Evolutionary conservation across 2,329 filamentous ascomycete genomes (phyloP).

Genomic region (Phoma sp.): DNA sequence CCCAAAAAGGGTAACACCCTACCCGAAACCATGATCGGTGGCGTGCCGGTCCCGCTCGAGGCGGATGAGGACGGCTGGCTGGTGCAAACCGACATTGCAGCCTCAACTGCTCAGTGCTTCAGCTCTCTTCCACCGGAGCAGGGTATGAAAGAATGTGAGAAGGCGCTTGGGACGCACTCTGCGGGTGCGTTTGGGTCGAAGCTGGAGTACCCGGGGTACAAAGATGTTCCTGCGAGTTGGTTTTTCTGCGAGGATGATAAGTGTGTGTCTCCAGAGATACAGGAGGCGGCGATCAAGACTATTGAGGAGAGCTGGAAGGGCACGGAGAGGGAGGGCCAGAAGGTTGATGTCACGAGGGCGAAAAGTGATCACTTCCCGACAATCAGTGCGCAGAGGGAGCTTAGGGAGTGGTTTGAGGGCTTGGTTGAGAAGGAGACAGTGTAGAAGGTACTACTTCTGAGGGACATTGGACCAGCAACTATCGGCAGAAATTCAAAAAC

Average conservation of each 20-base stretch:
- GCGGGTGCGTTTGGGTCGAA: slow-evolving; percentile 36
- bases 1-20: slow-evolving; percentile 16
- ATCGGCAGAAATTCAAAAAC: no score
- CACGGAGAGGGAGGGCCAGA: slow-evolving; percentile 31
- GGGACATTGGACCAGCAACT: no score
- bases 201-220: slow-evolving; percentile 48
- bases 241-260: slow-evolving; percentile 46
- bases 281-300: slow-evolving; percentile 39
- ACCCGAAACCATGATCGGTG: slow-evolving; percentile 3
- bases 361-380: slow-evolving; percentile 45
- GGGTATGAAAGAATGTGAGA: slow-evolving; percentile 18
- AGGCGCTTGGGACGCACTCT: background rate
- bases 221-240: slow-evolving; percentile 48
- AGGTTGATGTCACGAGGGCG: slow-evolving; percentile 46
- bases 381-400: slow-evolving; percentile 26
- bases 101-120: slow-evolving; percentile 10
- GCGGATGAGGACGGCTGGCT: slow-evolving; percentile 18
- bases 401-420: slow-evolving; percentile 29
- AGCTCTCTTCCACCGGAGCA: slow-evolving; percentile 29
- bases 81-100: slow-evolving; percentile 4
- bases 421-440: background rate
- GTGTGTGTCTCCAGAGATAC: slow-evolving; percentile 32
- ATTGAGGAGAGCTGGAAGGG: slow-evolving; percentile 42
- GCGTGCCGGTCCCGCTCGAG: slow-evolving; percentile 13
- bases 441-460: no score